Percentiles rank a stretch among this genome's conserved stretches.
Conservation (phyloP, 208 protist species). For the Vickermania spadyakhi region DNA sequence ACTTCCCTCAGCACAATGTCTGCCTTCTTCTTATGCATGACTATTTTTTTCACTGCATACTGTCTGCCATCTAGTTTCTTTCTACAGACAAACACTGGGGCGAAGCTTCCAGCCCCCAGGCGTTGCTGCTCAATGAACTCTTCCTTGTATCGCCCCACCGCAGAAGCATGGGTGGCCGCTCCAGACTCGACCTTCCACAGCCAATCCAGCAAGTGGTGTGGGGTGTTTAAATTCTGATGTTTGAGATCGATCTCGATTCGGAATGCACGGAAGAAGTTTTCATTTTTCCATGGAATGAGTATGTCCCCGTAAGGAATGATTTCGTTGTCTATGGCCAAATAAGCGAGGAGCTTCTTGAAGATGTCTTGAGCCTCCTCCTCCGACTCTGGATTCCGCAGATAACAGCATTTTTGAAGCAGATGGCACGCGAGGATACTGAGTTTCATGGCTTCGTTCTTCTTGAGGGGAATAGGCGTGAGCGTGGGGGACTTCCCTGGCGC, state of each 20-base stretch:
- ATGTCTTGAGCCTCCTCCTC: conserved; percentile 58
- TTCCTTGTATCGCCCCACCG: conserved; percentile 51
- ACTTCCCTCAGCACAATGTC: conserved; percentile 66
- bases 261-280: conserved; percentile 40
- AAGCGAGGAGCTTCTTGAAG: conserved; percentile 44
- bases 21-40: conserved; percentile 46
- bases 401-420: conserved; percentile 67
- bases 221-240: background rate
- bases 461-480: conserved; percentile 41
- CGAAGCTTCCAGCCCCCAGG: conserved; percentile 72
- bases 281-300: conserved; percentile 47
- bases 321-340: conserved; percentile 36
- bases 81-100: conserved; percentile 76
- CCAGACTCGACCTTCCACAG: conserved; percentile 54
- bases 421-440: conserved; percentile 61
- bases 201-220: conserved; percentile 49
- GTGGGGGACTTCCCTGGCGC: conserved; percentile 12
- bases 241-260: conserved; percentile 16
- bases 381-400: conserved; percentile 66
- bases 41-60: conserved; percentile 84
- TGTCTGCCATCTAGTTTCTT: conserved; percentile 75
- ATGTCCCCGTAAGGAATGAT: conserved; percentile 40
- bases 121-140: conserved; percentile 77
- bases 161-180: conserved; percentile 32
- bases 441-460: conserved; percentile 44